Base-by-base conservation (phyloP, 1,284 basidiomycete genomes). In the Cutaneotrichosporon dermatis region DNA sequence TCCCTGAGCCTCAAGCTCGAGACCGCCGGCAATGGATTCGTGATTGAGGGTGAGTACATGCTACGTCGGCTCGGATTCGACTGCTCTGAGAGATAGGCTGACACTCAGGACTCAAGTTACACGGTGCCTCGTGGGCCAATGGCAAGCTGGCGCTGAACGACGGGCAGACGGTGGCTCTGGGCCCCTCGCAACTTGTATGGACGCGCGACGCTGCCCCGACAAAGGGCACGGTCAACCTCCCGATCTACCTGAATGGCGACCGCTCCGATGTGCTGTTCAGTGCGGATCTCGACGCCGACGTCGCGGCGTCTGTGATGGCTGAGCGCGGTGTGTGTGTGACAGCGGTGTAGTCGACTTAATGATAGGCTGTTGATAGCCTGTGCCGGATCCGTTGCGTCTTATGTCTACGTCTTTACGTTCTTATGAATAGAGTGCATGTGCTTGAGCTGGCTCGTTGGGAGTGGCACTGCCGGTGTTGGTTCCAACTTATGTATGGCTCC, bases 181-280 rank as follows among this genome's bases (percentile, higher is more conserved):
- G 84, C 54, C 82, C 89, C 10, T 92, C 89, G 3, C 88, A 90
- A 71, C 80, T 96, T 48, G 84, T 86, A 55, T 95, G 92, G 92
- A 89, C n/a, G 85, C 64, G 89, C 71, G 74, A 75, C 7, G 85
- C 8, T 52, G 65, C 57, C 62, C 67, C 64, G 54, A 70, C 71
- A 54, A 33, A 33, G 9, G 51, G 25, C 13, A 80, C 80, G 55
- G 88, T 92, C 71, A 90, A 88, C 67, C 78, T 97, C 25, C 92
- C 93, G 0, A 89, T 97, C 41, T 97, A 96, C 76, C 83, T 96
- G 72, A 95, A 97, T 77, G 83, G 84, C 62, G 93, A 96, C 75
- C 85, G 93, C 44, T 89, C 86, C 70, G 89, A 92, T 70, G 88
- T 94, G 46, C 79, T 97, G 67, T 96, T 96, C 79, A 90, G 88